A percentile compares a stretch with the other conserved stretches of the same genome.
Conservation (phyloP, 805 yeast genomes). For the Starmerella roubikii region DNA sequence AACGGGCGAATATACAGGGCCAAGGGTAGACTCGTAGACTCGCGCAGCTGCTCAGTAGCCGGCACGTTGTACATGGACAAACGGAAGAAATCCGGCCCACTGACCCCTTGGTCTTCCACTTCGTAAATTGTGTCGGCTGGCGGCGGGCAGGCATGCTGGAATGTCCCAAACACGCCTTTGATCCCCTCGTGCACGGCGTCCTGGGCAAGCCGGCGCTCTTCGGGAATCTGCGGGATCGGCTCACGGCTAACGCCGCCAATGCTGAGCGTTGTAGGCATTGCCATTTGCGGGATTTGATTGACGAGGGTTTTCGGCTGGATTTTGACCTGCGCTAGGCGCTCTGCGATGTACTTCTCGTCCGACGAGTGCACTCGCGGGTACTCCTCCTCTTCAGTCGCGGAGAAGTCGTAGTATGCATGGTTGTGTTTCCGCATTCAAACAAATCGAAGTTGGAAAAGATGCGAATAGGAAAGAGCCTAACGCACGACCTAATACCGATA, state of each 20-base stretch:
- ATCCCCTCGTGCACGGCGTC: conserved; percentile 24
- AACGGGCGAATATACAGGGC: conserved; percentile 77
- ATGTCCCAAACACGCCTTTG: conserved; percentile 46
- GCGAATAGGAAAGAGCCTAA: no score
- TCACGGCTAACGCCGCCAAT: conserved; percentile 15
- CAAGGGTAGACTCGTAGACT: conserved; percentile 61
- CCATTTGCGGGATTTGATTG: conserved; percentile 9
- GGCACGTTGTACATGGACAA: conserved; percentile 77
- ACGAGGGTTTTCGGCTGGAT: conserved; percentile 1
- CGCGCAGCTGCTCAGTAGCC: conserved; percentile 50
- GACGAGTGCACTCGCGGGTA: neutral
- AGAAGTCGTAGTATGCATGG: conserved; percentile 18
- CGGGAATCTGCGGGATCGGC: conserved; percentile 19
- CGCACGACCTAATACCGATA: no score
- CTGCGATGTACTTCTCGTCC: conserved; percentile 1
- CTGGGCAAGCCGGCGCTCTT: conserved; percentile 20
- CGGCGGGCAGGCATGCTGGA: conserved; percentile 73
- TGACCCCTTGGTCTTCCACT: conserved; percentile 69
- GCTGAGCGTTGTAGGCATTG: conserved; percentile 10
- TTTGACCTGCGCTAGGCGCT: neutral
- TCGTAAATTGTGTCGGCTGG: conserved; percentile 57
- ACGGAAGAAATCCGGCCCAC: conserved; percentile 68
- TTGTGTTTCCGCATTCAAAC: conserved; percentile 1
- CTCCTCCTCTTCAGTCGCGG: neutral
- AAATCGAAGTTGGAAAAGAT: no score